Percentiles rank a stretch among this genome's conserved stretches.
Conservation (phyloP, 1,139 yeast genomes). For the Geotrichum histeridarum region DNA sequence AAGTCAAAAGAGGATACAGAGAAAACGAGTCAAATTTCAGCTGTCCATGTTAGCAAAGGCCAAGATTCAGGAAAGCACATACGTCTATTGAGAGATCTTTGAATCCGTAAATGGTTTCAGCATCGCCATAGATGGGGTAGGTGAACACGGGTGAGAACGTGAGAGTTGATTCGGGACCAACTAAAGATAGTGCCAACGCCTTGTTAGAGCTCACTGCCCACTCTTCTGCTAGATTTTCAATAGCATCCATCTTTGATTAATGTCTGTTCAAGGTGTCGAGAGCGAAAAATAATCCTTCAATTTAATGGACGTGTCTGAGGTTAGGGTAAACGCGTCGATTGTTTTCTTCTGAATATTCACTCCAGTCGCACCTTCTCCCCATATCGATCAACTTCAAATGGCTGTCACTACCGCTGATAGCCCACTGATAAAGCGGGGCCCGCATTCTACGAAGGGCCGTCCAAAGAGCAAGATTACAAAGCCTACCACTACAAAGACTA, state of each 20-base stretch:
- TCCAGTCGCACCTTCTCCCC: no score
- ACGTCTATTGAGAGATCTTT: conserved; percentile 42
- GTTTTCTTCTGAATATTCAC: background rate
- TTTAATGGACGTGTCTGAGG: background rate
- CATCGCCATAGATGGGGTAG: conserved; percentile 88
- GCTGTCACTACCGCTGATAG: background rate
- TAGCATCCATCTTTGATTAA: conserved; percentile 4
- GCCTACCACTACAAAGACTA: background rate
- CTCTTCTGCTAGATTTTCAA: conserved; percentile 41
- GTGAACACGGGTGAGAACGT: conserved; percentile 64
- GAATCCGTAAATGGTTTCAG: conserved; percentile 85
- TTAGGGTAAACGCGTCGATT: conserved; percentile 14
- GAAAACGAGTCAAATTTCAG: conserved; percentile 54
- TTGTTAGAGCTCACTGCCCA: conserved; percentile 71
- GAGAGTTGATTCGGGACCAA: conserved; percentile 16
- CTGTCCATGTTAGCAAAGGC: conserved; percentile 22
- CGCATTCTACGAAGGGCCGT: background rate
- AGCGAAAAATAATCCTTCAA: background rate
- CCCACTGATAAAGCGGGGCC: conserved; percentile 1
- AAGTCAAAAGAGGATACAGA: conserved; percentile 52
- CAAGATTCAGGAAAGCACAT: background rate
- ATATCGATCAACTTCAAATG: no score
- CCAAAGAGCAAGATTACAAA: conserved; percentile 1
- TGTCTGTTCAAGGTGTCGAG: background rate
- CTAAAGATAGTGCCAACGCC: conserved; percentile 51